Evolutionary conservation across 2,329 filamentous ascomycete species (phyloP).

Genomic region (Penicillium sp.): DNA sequence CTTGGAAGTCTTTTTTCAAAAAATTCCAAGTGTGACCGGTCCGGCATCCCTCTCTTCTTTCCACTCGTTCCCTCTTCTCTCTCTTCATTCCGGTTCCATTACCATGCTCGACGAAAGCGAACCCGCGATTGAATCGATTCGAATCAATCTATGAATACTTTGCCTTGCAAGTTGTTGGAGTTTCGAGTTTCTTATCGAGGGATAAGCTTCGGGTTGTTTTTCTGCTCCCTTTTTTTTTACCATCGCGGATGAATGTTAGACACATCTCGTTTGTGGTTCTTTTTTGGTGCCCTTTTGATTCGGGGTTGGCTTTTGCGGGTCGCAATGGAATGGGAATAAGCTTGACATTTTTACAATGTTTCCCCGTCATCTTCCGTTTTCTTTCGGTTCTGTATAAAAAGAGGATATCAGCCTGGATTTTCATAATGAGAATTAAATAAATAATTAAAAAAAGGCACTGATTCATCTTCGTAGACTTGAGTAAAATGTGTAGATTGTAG

Average conservation of each 20-base stretch:
- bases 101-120: not conserved
- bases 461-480: not conserved
- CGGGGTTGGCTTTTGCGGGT: slow-evolving; percentile 8
- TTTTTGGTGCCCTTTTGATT: slow-evolving; percentile 6
- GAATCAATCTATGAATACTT: not conserved
- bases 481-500: not conserved
- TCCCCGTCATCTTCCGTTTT: slow-evolving; percentile 14
- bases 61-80: not conserved
- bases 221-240: not conserved
- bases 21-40: not conserved
- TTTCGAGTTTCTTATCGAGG: slow-evolving; percentile 24
- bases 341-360: slow-evolving; percentile 20
- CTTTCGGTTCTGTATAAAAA: slow-evolving; percentile 32
- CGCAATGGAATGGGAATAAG: not conserved
- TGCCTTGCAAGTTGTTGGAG: slow-evolving; percentile 21
- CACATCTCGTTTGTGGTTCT: slow-evolving; percentile 5
- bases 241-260: slow-evolving; percentile 17
- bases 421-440: slow-evolving; percentile 29
- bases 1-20: not conserved
- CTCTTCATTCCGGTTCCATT: not conserved
- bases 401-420: slow-evolving; percentile 20
- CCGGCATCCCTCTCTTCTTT: not conserved
- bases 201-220: not conserved
- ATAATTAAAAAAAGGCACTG: slow-evolving; percentile 20
- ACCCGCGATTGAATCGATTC: not conserved